Evolutionary conservation across 192 early-diverging fungal species (phyloP), one percentile per base, ranked within the genome.

Genomic region (Allomyces javanicus): DNA sequence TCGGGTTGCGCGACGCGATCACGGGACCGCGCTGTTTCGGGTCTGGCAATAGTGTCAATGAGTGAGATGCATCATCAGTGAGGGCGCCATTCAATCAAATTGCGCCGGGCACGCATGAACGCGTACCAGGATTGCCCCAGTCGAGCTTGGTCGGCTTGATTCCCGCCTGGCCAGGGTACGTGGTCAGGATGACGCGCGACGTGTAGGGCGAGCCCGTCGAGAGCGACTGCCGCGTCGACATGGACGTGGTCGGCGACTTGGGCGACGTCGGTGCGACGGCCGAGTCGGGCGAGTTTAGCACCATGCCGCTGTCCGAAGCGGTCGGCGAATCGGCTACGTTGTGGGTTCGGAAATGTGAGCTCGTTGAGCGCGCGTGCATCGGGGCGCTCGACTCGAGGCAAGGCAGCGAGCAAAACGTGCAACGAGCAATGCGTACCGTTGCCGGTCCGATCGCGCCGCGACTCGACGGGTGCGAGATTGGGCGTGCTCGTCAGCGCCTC

Each of bases 61-160:
- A n/a, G n/a, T n/a, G n/a, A n/a, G n/a, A n/a, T n/a, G n/a, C n/a
- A n/a, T n/a, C n/a, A n/a, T n/a, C n/a, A n/a, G n/a, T n/a, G n/a
- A n/a, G n/a, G n/a, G n/a, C n/a, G n/a, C n/a, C n/a, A 40, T 9
- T 40, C 33, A 0, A 9, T 3, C 7, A 3, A 40, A 40, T 9
- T 40, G 33, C 33, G 33, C 33, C 4, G 0, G 0, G 33, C 33
- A 0, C 7, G 33, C 33, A 9, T 40, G 72, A 71, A n/a, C 71
- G 69, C 9, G 90, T 76, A 50, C 85, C 79, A 25, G 78, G n/a
- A 25, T 84, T 85, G 22, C 88, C 90, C 89, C 91, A 93, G 65
- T 72, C 74, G 43, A 96, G 72, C 7, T 84, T 74, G 44, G 90
- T 79, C 9, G 90, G 91, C 10, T 85, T 81, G 65, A 92, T 81